These are phyloP conservation scores for Cyclospora cayetanensis DNA, from an alignment of 169 alveolate species.

Conservation along the genomic window DNA sequence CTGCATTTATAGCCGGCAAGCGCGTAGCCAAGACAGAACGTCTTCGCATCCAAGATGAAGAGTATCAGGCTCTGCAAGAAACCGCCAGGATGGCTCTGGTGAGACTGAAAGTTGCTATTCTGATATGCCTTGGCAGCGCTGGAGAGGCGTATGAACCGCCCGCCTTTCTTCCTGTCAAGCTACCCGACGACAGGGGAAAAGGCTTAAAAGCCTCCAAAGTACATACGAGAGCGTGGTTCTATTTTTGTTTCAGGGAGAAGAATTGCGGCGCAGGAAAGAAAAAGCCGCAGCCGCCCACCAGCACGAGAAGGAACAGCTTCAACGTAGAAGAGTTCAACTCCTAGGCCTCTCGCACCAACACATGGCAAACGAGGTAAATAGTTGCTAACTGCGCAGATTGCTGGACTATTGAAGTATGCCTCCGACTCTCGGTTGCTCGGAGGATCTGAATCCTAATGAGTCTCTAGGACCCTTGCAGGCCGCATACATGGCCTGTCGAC, in stretches of 20 bases:
- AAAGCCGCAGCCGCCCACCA: slow-evolving; percentile 6
- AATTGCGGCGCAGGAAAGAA: background rate
- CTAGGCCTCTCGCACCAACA: too few relatives aligned
- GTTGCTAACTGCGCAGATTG: too few relatives aligned
- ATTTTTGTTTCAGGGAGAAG: background rate
- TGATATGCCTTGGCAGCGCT: background rate
- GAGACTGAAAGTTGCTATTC: background rate
- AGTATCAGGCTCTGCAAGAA: background rate
- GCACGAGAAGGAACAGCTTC: background rate
- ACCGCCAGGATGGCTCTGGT: background rate
- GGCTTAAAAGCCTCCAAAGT: background rate
- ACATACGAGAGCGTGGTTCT: background rate
- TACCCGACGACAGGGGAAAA: too few relatives aligned
- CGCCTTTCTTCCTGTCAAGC: too few relatives aligned
- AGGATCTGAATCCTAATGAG: too few relatives aligned
- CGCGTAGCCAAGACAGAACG: background rate
- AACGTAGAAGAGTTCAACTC: background rate
- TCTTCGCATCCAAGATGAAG: background rate
- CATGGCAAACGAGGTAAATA: too few relatives aligned
- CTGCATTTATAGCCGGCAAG: background rate
- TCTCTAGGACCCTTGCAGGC: too few relatives aligned
- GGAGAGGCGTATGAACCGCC: background rate
- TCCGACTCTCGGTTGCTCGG: too few relatives aligned
- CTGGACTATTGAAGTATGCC: too few relatives aligned
- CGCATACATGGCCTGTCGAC: too few relatives aligned